Evolutionary conservation across 306 rosid genomes (phyloP).

Genomic region (Parietaria judaica): DNA sequence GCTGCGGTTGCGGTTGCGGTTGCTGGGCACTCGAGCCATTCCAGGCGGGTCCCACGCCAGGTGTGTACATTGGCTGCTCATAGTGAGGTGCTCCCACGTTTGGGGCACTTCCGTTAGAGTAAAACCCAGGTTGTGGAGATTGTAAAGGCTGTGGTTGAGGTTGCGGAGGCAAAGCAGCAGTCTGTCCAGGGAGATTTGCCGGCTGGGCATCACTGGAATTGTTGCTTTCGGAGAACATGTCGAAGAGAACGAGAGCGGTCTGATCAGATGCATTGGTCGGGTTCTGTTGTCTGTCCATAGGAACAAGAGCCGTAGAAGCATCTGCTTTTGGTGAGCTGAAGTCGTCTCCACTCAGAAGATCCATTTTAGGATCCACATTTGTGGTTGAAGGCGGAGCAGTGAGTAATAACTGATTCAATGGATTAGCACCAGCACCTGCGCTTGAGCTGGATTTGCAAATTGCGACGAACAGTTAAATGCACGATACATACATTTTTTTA

Average conservation of each 20-base stretch:
- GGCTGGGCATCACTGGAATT: slow-evolving; percentile 42
- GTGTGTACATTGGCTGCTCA: slow-evolving; percentile 53
- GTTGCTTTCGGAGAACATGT: slow-evolving; percentile 60
- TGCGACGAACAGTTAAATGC: not conserved
- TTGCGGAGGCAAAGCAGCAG: slow-evolving; percentile 36
- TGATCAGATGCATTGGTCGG: slow-evolving; percentile 52
- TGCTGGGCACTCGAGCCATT: slow-evolving; percentile 57
- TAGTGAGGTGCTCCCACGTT: slow-evolving; percentile 52
- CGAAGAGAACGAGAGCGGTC: slow-evolving; percentile 80
- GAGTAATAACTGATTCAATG: slow-evolving; percentile 67
- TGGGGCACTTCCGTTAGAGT: slow-evolving; percentile 50
- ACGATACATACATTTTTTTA: no score
- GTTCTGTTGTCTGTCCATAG: slow-evolving; percentile 61
- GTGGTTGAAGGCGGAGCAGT: slow-evolving; percentile 55
- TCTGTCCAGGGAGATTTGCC: slow-evolving; percentile 36
- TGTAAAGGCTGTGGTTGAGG: slow-evolving; percentile 51
- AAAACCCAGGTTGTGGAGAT: slow-evolving; percentile 50
- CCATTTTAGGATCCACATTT: slow-evolving; percentile 57
- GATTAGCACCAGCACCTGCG: slow-evolving; percentile 51
- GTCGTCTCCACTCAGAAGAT: slow-evolving; percentile 93
- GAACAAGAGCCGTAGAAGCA: slow-evolving; percentile 83
- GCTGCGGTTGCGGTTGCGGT: slow-evolving; percentile 50
- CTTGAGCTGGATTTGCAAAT: slow-evolving; percentile 52
- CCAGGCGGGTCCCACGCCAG: slow-evolving; percentile 62
- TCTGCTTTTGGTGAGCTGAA: slow-evolving; percentile 74